Evolutionary conservation across 345 rosid genomes (phyloP).

Genomic region (Sisymbrium altissimum): DNA sequence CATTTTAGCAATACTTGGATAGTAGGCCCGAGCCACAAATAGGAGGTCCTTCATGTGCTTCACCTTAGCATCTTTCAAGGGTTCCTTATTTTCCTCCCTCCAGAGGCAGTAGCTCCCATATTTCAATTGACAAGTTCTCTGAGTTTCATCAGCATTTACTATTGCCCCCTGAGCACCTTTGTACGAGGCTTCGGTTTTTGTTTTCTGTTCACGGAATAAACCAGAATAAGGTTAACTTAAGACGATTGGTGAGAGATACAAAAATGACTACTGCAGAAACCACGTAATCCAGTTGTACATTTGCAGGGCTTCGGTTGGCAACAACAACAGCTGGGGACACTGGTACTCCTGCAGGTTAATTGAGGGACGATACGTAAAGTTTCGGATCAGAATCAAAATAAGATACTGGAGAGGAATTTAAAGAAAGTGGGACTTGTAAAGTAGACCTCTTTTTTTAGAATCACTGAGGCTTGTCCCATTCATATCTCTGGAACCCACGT

Average conservation of each 20-base stretch:
- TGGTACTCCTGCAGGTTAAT: constrained; percentile 31
- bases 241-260: neutral
- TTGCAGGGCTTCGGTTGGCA: constrained; percentile 28
- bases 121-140: constrained; percentile 60
- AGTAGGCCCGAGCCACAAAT: constrained; percentile 94
- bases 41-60: constrained; percentile 88
- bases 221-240: constrained; percentile 6
- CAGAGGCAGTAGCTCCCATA: constrained; percentile 96
- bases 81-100: constrained; percentile 79
- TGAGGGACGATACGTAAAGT: neutral
- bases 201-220: constrained; percentile 40
- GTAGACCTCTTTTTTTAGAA: constrained; percentile 23
- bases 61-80: constrained; percentile 74
- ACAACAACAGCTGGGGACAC: constrained; percentile 20
- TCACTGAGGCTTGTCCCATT: constrained; percentile 14
- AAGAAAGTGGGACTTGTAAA: constrained; percentile 4
- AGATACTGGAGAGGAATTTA: neutral
- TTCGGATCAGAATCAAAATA: neutral
- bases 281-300: constrained; percentile 24
- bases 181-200: constrained; percentile 15
- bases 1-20: constrained; percentile 88
- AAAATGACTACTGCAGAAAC: neutral
- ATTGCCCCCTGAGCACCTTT: constrained; percentile 17
- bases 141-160: constrained; percentile 41
- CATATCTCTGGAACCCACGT: constrained; percentile 17